Evolutionary conservation across 768 basidiomycete species (phyloP).

Genomic region (Phlegmacium glaucopus): DNA sequence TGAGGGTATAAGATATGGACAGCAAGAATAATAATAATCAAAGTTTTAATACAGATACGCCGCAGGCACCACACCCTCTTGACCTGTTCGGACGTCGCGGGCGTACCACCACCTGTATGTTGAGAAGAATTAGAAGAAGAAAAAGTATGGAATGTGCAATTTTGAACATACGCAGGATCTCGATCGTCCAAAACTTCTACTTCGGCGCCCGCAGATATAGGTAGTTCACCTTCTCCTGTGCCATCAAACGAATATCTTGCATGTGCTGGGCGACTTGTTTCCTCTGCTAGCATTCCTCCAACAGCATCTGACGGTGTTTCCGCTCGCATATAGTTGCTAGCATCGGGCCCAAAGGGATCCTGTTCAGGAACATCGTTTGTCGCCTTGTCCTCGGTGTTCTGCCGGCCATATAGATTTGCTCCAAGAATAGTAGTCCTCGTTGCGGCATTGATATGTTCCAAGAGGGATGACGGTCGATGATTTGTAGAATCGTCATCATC

Average conservation of each 20-base stretch:
- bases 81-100: constrained; percentile 72
- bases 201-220: constrained; percentile 64
- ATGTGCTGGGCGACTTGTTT: constrained; percentile 69
- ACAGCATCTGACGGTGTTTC: constrained; percentile 79
- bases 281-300: constrained; percentile 61
- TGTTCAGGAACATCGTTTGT: constrained; percentile 35
- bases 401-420: constrained; percentile 33
- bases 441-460: constrained; percentile 89
- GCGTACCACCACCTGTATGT: constrained; percentile 88
- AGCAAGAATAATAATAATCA: constrained; percentile 32
- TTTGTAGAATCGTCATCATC: constrained; percentile 75
- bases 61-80: constrained; percentile 88
- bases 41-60: constrained; percentile 78
- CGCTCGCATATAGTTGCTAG: constrained; percentile 72
- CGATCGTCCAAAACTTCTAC: constrained; percentile 77
- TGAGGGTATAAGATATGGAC: constrained; percentile 24
- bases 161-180: constrained; percentile 67
- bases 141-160: not conserved
- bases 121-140: constrained; percentile 12
- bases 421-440: constrained; percentile 82
- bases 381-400: constrained; percentile 55
- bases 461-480: constrained; percentile 81
- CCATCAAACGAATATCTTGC: constrained; percentile 85
- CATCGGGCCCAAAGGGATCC: constrained; percentile 72
- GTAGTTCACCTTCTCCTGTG: constrained; percentile 72